Base-by-base conservation (phyloP, 208 protist species). In the Leishmania guyanensis region DNA sequence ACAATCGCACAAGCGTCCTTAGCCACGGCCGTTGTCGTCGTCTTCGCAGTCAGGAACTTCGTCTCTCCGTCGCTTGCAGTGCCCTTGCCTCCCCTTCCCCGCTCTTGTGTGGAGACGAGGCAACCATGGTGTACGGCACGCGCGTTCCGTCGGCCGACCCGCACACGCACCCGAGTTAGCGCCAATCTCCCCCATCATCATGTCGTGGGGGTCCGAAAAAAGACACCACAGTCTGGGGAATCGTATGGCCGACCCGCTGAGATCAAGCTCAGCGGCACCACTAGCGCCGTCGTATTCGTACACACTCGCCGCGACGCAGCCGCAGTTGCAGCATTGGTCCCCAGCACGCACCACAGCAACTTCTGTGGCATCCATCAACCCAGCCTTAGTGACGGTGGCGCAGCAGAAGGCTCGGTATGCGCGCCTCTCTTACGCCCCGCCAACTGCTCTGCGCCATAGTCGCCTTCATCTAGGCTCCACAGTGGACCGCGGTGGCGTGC, bases 391-490 rank as follows among this genome's bases (percentile, higher is more conserved):
- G 8, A n/a, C 56, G 16, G 75, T 85, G n/a, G 82, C 82, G 5
- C 73, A 56, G n/a, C 82, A 82, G 53, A 85, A 85, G 65, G 82
- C 82, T 5, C 82, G 77, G 12, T 85, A 85, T 58, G 53, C 77
- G 8, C 82, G 56, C 10, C n/a, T 20, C 51, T 33, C 39, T n/a
- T 82, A 85, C 43, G 53, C 51, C 9, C 72, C 77, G 5, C 82
- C 82, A 39, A 64, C 54, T 4, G 77, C 56, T 14, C 60, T 82
- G 33, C 64, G 51, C 8, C 72, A 43, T 53, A 56, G 43, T 60
- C 64, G 46, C 56, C 60, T 72, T 33, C 75, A 36, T 17, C 58
- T 50, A 26, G 48, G 69, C 69, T 29, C 43, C 20, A 69, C 75
- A 1, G 75, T 10, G 72, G 33, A 29, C 51, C 26, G 51, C 72